Evolutionary conservation across 139 green algal species (phyloP), one percentile per base, ranked within the genome.

Genomic region (Yamagishiella unicocca): DNA sequence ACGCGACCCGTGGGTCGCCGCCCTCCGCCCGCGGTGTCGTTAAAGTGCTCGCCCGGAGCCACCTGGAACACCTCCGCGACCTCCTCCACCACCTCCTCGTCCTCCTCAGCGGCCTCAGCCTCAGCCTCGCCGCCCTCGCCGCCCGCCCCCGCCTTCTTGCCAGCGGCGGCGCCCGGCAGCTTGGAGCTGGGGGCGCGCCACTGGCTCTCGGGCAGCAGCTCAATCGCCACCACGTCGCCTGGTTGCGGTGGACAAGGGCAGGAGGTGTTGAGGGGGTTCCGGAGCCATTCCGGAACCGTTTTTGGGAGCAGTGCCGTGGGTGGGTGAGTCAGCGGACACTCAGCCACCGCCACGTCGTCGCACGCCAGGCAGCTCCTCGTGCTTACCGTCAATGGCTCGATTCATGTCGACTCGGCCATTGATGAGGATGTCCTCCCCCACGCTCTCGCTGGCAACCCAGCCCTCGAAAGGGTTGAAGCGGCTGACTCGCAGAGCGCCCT

Each of bases 381-480:
- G 35, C 67, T 21, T 35, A 95, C 91, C 92, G 75, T 95, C 95
- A 35, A 99, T 91, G 3, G 96, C 96, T 0, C 96, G 88, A 92
- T 98, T 99, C 93, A 98, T 96, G 78, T 93, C 93, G 1, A 91
- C 29, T 24, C 93, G 88, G 31, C 94, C 95, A 22, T 54, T 87
- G 55, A 99, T 91, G 27, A 97, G 88, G 78, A 98, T 97, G 89
- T 98, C 95, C 50, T 90, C 82, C 0, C 94, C 95, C 53, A 96
- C 91, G 53, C 80, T 90, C 72, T 97, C 91, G 29, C 88, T 94
- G 24, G 74, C 85, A 61, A 98, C 93, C 74, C 90, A 96, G 53
- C 93, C 96, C 92, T 98, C 95, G 74, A 94, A 96, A 0, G 95
- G 89, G 90, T 96, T 97, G 92, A 94, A 98, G 71, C 96, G 91